These are phyloP conservation scores for Lipomyces yamanashiensis DNA, from an alignment of 805 yeast species.

Conservation along the genomic window DNA sequence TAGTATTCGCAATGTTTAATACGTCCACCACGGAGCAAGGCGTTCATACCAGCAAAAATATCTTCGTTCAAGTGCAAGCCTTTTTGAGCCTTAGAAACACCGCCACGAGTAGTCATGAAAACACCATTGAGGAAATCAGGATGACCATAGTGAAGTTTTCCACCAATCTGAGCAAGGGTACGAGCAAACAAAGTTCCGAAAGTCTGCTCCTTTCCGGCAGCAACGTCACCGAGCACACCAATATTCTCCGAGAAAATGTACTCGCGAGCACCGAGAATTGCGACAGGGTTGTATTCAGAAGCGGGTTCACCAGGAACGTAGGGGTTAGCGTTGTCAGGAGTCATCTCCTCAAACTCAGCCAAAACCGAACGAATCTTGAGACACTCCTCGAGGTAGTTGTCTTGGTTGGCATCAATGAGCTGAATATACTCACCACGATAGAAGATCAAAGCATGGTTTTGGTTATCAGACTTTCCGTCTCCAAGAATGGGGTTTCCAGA, in stretches of 20 bases:
- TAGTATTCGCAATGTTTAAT: conserved; percentile 94
- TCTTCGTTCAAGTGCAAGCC: conserved; percentile 93
- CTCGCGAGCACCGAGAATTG: conserved; percentile 93
- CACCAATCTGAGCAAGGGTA: conserved; percentile 91
- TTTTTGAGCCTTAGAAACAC: conserved; percentile 91
- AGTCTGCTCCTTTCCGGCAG: conserved; percentile 97
- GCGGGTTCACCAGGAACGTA: conserved; percentile 62
- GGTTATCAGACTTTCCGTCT: conserved; percentile 96
- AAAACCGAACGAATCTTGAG: conserved; percentile 83
- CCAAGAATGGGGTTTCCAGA: conserved; percentile 96
- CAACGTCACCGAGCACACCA: conserved; percentile 92
- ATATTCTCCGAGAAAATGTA: conserved; percentile 91
- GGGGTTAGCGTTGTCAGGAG: conserved; percentile 54
- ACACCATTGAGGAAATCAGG: conserved; percentile 92
- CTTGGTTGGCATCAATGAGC: conserved; percentile 95
- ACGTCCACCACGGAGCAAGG: conserved; percentile 85
- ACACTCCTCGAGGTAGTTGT: conserved; percentile 93
- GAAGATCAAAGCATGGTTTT: conserved; percentile 83
- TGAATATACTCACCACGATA: conserved; percentile 94
- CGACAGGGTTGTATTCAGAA: conserved; percentile 62
- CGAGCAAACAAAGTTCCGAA: conserved; percentile 95
- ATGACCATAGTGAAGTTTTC: conserved; percentile 93
- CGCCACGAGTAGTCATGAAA: conserved; percentile 95
- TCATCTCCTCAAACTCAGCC: conserved; percentile 87
- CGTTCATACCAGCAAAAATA: conserved; percentile 94